Evolutionary conservation across 2,329 filamentous ascomycete genomes (phyloP).

Genomic region (Malbranchea zuffiana): DNA sequence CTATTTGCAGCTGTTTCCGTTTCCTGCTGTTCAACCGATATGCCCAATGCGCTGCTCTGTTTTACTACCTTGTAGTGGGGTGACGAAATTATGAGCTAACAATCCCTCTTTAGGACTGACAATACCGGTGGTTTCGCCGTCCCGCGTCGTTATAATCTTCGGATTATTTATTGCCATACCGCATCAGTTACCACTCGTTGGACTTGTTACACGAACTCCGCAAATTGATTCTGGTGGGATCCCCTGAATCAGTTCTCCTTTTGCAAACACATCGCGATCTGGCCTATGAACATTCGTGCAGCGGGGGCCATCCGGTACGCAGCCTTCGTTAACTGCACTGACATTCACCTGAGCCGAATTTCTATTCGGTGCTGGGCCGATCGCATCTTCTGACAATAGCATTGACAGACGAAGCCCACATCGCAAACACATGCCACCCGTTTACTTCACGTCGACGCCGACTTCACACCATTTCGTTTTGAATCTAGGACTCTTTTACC

Average conservation of each 20-base stretch:
- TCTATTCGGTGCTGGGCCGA: too few relatives aligned
- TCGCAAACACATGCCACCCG: conserved; percentile 4
- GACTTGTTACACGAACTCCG: conserved; percentile 3
- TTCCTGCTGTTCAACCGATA: too few relatives aligned
- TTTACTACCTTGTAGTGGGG: too few relatives aligned
- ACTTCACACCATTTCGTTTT: neutral
- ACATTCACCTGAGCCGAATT: too few relatives aligned
- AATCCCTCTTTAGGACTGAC: too few relatives aligned
- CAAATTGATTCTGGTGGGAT: neutral
- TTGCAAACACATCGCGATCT: neutral
- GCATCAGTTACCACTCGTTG: neutral
- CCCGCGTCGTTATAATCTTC: neutral
- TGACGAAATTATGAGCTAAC: too few relatives aligned
- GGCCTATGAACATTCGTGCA: conserved; percentile 4
- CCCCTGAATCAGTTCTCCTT: neutral
- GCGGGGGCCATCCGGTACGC: conserved; percentile 6
- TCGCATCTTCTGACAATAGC: neutral
- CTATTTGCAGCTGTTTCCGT: too few relatives aligned
- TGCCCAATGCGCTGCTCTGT: too few relatives aligned
- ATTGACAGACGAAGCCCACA: conserved; percentile 2
- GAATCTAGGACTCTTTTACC: conserved; percentile 7
- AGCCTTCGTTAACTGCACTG: neutral
- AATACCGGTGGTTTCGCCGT: neutral
- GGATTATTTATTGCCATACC: neutral
- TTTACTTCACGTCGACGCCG: neutral